A percentile compares a stretch with the other conserved stretches of the same genome.
Evolutionary conservation across 1,139 yeast species (phyloP).

Genomic region (Wickerhamomyces sp.): DNA sequence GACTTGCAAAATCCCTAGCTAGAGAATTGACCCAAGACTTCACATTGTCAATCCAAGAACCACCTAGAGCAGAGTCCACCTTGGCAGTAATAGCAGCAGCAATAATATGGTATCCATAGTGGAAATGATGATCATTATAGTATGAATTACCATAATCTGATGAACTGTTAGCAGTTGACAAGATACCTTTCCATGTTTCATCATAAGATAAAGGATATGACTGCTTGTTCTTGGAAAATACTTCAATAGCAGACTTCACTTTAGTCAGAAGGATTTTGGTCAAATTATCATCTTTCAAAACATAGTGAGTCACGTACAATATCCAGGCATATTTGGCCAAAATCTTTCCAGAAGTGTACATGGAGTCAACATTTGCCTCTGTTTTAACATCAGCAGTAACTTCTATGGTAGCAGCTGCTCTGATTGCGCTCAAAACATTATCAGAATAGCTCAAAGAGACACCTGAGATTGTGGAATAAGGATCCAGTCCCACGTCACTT

Average conservation of each 20-base stretch:
- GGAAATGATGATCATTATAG: conserved; percentile 81
- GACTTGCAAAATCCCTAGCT: conserved; percentile 69
- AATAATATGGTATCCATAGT: conserved; percentile 72
- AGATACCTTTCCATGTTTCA: conserved; percentile 63
- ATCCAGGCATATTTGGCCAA: conserved; percentile 73
- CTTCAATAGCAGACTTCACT: conserved; percentile 52
- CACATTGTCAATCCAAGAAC: conserved; percentile 47
- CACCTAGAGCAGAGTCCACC: conserved; percentile 44
- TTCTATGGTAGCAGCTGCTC: conserved; percentile 46
- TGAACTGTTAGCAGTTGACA: conserved; percentile 52
- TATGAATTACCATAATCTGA: conserved; percentile 72
- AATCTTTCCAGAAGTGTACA: conserved; percentile 74
- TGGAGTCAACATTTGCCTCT: conserved; percentile 62
- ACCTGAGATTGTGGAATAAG: conserved; percentile 48
- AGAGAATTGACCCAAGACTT: conserved; percentile 54
- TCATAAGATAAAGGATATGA: conserved; percentile 59
- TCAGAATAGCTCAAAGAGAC: conserved; percentile 32
- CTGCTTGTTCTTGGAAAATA: conserved; percentile 52
- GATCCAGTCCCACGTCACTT: conserved; percentile 45
- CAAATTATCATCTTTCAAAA: conserved; percentile 44
- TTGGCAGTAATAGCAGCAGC: conserved; percentile 62
- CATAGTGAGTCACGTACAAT: conserved; percentile 54
- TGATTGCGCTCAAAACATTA: conserved; percentile 35
- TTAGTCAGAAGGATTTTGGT: conserved; percentile 44
- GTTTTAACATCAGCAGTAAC: conserved; percentile 47